Percentiles rank a stretch among this genome's conserved stretches.
phyloP scores from a whole-genome alignment of 1,139 yeast genomes.

The Hyphopichia wangnamkhiaoensis region DNA sequence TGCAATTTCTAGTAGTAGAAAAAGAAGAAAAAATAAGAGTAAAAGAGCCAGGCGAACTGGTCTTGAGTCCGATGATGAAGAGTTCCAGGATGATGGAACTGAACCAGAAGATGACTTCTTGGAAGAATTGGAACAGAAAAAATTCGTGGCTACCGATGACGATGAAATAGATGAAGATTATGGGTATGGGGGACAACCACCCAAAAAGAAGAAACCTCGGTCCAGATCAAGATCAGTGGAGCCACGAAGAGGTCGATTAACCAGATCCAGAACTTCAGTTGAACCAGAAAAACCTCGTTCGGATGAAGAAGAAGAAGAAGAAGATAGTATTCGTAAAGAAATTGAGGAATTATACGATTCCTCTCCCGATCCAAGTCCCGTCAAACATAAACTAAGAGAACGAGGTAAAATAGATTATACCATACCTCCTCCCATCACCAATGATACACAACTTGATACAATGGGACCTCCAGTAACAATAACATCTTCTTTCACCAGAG shows the following conservation, averaged over 20 bases:
- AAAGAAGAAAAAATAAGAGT: conserved; percentile 12
- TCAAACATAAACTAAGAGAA: conserved; percentile 69
- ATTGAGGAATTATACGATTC: conserved; percentile 55
- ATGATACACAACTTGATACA: conserved; percentile 34
- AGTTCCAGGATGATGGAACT: conserved; percentile 30
- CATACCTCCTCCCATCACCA: conserved; percentile 80
- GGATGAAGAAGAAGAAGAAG: conserved; percentile 26
- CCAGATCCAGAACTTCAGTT: conserved; percentile 14
- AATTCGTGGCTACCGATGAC: conserved; percentile 42
- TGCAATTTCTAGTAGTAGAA: conserved; percentile 15
- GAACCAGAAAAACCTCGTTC: conserved; percentile 28
- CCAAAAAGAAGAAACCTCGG: conserved; percentile 19
- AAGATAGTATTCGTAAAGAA: conserved; percentile 49
- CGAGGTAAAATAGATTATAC: conserved; percentile 75
- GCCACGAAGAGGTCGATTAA: conserved; percentile 19
- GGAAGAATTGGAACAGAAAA: conserved; percentile 29
- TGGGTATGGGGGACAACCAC: conserved; percentile 25
- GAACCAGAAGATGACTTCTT: conserved; percentile 33
- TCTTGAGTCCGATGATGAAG: conserved; percentile 24
- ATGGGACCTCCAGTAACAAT: conserved; percentile 13
- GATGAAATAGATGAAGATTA: conserved; percentile 31
- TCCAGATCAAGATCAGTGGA: conserved; percentile 29
- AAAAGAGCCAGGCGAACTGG: conserved; percentile 18
- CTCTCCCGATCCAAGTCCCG: conserved; percentile 52
- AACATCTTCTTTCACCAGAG: conserved; percentile 13